Conservation (phyloP, 257 asterid genomes). For the Capsicum pubescens region DNA sequence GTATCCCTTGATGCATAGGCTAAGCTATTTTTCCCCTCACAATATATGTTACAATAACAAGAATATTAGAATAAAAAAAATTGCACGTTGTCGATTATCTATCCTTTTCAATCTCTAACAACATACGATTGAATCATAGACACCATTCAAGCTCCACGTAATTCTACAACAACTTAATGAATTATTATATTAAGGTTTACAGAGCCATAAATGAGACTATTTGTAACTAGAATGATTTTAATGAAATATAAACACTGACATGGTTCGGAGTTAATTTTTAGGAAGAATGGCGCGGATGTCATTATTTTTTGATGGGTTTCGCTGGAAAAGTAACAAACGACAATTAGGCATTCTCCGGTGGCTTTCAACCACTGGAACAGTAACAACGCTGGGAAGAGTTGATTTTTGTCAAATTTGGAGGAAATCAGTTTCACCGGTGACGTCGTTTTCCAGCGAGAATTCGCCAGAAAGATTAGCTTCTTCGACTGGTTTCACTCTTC, state of each 20-base stretch:
- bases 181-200: neutral
- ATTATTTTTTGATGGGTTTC: no score
- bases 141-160: neutral
- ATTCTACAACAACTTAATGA: neutral
- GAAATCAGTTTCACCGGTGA: no score
- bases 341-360: no score
- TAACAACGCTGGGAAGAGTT: no score
- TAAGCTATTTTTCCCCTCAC: neutral
- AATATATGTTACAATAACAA: neutral
- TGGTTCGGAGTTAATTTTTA: no score
- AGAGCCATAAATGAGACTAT: neutral
- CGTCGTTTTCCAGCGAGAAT: no score
- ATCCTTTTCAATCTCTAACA: neutral
- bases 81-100: neutral
- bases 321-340: no score
- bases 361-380: no score
- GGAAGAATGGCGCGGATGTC: no score
- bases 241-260: constrained; percentile 21
- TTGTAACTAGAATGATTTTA: neutral
- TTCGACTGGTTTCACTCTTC: no score
- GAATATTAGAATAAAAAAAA: neutral
- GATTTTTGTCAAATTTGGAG: no score
- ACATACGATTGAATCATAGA: neutral
- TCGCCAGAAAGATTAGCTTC: no score
- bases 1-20: neutral